Evolutionary conservation across 1,284 basidiomycete species (phyloP), one percentile per base, ranked within the genome.

Genomic region (Trichosporon asahii): DNA sequence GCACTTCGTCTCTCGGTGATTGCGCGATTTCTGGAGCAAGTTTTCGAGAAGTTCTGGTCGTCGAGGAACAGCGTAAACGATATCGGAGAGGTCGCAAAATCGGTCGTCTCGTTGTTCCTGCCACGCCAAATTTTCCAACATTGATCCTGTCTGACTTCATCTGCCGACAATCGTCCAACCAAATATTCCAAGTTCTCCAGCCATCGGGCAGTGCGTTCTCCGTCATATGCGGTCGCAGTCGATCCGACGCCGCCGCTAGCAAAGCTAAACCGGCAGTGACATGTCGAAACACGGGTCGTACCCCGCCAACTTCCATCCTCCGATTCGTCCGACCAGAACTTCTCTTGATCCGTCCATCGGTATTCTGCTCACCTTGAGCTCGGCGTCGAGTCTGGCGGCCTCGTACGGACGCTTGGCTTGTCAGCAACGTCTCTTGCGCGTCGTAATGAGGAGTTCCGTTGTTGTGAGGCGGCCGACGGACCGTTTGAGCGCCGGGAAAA

Each of bases 331-430:
- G 44, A 66, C 67, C 66, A 73, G 72, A 46, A 27, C 53, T 40
- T 31, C 55, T 18, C 40, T 12, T 53, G 23, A 18, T 3, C 5
- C 46, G 23, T 55, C 40, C 67, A 66, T 73, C 40, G 25, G 64
- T 27, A 74, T 61, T 7, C 29, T 35, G 69, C 85, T 76, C 79
- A 94, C 93, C 91, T 98, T 99, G 84, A 99, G 89, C 89, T 99
- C 97, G 79, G 93, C 90, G 88, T 99, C 96, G 87, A 99, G 94
- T 87, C 96, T 95, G 84, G 96, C 93, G 75, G 94, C 93, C 88
- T 93, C 95, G 86, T 91, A 98, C 83, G 96, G 92, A 85, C 31
- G 31, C 96, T 61, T 7, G 15, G 18, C 27, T 33, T 33, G 27
- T 61, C n/a, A 31, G 29, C 27, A 33, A 31, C 18, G 31, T 33